Percentiles rank a stretch among this genome's conserved stretches.
phyloP scores from a whole-genome alignment of 176 grass and related monocot species.

The Luzula sylvatica region DNA sequence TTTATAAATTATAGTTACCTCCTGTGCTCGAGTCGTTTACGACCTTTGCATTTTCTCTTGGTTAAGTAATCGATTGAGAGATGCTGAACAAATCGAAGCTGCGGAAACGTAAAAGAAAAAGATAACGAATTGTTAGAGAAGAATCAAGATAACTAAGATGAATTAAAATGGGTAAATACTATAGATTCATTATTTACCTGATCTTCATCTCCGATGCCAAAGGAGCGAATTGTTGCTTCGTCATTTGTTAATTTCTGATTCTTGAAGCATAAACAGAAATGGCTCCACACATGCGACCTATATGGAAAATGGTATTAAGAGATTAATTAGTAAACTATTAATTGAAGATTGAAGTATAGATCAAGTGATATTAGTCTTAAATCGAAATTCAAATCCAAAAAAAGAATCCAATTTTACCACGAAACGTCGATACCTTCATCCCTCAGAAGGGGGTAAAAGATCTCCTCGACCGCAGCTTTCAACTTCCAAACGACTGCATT shows the following conservation, averaged over 20 bases:
- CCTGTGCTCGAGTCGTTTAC: slow-evolving; percentile 22
- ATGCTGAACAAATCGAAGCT: slow-evolving; percentile 81
- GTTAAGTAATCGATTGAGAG: slow-evolving; percentile 39
- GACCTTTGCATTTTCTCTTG: slow-evolving; percentile 27
- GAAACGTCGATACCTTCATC: slow-evolving; percentile 33
- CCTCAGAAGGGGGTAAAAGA: slow-evolving; percentile 33
- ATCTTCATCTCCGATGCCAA: slow-evolving; percentile 81
- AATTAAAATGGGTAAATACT: background rate
- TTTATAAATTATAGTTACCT: slow-evolving; percentile 42
- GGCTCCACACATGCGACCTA: slow-evolving; percentile 88
- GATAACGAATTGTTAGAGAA: too few species aligned
- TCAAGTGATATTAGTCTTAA: too few species aligned
- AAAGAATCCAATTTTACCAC: slow-evolving; percentile 27
- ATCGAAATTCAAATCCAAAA: background rate
- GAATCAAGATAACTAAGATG: too few species aligned
- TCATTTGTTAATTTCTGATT: slow-evolving; percentile 64
- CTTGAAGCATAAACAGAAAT: slow-evolving; percentile 82
- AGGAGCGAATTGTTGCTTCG: slow-evolving; percentile 41
- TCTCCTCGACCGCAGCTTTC: slow-evolving; percentile 53
- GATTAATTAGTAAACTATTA: background rate
- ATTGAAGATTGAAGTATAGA: background rate
- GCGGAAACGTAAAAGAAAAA: slow-evolving; percentile 11
- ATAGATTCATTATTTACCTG: slow-evolving; percentile 30
- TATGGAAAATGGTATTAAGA: background rate
- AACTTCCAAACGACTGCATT: slow-evolving; percentile 47